Conservation (phyloP, 2,329 filamentous ascomycete species). For the Monilinia fructicola region DNA sequence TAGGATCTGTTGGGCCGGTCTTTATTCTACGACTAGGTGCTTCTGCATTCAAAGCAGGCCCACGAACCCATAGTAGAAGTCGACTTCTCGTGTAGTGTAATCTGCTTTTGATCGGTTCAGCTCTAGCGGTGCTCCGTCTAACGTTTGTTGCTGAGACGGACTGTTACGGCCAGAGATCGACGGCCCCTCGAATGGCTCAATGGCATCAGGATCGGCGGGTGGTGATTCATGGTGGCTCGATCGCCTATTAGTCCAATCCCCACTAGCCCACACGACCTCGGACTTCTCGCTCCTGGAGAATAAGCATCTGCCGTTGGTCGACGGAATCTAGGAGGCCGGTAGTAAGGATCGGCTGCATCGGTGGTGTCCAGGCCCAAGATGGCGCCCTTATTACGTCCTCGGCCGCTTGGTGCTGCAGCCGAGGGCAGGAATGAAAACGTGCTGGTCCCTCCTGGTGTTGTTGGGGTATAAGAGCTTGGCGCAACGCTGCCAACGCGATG, state of each 20-base stretch:
- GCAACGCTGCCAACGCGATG: conserved; percentile 49
- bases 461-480: conserved; percentile 66
- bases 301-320: conserved; percentile 59
- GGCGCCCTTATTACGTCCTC: conserved; percentile 40
- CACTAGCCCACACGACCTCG: conserved; percentile 48
- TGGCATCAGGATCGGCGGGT: conserved; percentile 44
- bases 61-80: conserved; percentile 96
- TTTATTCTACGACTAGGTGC: conserved; percentile 80
- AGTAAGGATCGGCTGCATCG: conserved; percentile 74
- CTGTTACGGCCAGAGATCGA: conserved; percentile 48
- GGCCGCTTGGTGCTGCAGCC: conserved; percentile 33
- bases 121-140: conserved; percentile 35
- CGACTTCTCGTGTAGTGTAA: conserved; percentile 90
- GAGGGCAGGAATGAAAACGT: conserved; percentile 70
- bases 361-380: conserved; percentile 49
- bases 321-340: conserved; percentile 75
- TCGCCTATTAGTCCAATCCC: conserved; percentile 47
- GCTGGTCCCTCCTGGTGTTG: conserved; percentile 70
- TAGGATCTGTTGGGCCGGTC: conserved; percentile 92
- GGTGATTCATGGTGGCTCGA: conserved; percentile 39
- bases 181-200: conserved; percentile 42
- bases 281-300: conserved; percentile 44
- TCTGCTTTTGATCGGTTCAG: conserved; percentile 57
- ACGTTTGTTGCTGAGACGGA: conserved; percentile 46
- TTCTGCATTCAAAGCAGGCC: conserved; percentile 80